These are phyloP conservation scores for Artemisia tridentata DNA, from an alignment of 129 eudicot species.

Conservation along the genomic window DNA sequence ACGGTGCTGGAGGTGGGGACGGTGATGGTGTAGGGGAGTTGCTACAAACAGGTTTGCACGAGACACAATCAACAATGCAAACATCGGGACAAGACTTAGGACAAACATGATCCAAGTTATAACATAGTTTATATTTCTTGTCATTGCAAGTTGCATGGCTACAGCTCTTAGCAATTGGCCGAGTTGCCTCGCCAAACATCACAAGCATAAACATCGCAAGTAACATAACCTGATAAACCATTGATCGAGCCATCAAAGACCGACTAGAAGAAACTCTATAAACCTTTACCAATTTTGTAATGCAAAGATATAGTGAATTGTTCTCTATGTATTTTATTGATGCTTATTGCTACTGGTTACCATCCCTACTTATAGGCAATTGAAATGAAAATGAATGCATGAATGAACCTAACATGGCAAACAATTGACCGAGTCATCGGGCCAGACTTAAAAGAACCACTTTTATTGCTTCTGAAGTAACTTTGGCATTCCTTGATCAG, in stretches of 20 bases:
- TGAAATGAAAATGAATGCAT: slow-evolving; percentile 1
- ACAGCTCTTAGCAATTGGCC: slow-evolving; percentile 58
- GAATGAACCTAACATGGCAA: background rate
- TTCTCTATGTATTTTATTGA: slow-evolving; percentile 13
- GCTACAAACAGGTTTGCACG: slow-evolving; percentile 63
- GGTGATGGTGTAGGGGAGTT: slow-evolving; percentile 32
- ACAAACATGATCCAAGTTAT: slow-evolving; percentile 61
- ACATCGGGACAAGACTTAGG: slow-evolving; percentile 67
- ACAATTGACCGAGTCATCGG: too few species aligned
- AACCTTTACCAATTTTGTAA: background rate
- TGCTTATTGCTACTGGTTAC: slow-evolving; percentile 3
- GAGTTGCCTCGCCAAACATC: slow-evolving; percentile 33
- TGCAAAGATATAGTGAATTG: background rate
- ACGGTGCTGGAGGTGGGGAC: background rate
- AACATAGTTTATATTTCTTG: slow-evolving; percentile 43
- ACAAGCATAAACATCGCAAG: slow-evolving; percentile 25
- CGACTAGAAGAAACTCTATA: background rate
- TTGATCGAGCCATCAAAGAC: slow-evolving; percentile 37
- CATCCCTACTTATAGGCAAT: slow-evolving; percentile 10
- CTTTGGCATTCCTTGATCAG: slow-evolving; percentile 16
- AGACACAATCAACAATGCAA: slow-evolving; percentile 55
- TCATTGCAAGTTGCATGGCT: slow-evolving; percentile 47
- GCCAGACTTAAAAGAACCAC: background rate
- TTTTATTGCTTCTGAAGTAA: slow-evolving; percentile 24
- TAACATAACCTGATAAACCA: slow-evolving; percentile 29